phyloP scores from a whole-genome alignment of 2,329 filamentous ascomycete species.

The Penicillium sp. region DNA sequence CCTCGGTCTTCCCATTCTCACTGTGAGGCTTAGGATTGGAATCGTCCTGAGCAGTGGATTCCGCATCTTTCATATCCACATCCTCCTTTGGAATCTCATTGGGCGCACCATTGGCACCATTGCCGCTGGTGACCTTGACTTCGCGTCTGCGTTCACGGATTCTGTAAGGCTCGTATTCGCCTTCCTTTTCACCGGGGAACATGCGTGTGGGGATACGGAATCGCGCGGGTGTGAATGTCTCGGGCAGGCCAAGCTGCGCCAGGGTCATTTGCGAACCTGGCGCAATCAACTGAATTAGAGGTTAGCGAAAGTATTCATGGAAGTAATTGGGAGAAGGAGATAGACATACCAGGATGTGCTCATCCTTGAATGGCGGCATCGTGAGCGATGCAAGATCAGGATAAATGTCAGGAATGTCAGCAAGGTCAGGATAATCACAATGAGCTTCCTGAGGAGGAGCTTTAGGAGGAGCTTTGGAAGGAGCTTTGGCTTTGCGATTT shows the following conservation, averaged over 20 bases:
- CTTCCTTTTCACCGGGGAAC: conserved; percentile 73
- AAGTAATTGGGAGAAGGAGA: neutral
- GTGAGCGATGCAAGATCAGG: conserved; percentile 21
- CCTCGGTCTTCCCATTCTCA: conserved; percentile 20
- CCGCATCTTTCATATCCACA: conserved; percentile 45
- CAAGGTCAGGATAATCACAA: neutral
- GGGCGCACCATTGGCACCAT: conserved; percentile 25
- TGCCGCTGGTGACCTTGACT: conserved; percentile 26
- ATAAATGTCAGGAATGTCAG: too few relatives aligned
- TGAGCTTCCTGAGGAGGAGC: too few relatives aligned
- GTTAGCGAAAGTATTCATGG: neutral
- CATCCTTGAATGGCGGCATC: conserved; percentile 51
- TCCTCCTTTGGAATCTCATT: conserved; percentile 38
- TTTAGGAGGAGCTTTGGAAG: conserved; percentile 20
- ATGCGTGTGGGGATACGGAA: conserved; percentile 87
- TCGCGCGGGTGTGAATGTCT: conserved; percentile 85
- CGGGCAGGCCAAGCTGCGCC: conserved; percentile 82
- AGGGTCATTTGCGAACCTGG: conserved; percentile 81
- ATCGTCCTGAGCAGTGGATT: conserved; percentile 20
- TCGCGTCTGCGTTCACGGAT: conserved; percentile 53
- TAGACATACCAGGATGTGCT: conserved; percentile 46
- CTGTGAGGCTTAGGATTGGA: conserved; percentile 22
- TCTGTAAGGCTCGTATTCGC: conserved; percentile 75
- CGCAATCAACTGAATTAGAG: conserved; percentile 44
- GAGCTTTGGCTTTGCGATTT: conserved; percentile 13